phyloP scores from a whole-genome alignment of 257 asterid species.

The Salvia rosmarinus region DNA sequence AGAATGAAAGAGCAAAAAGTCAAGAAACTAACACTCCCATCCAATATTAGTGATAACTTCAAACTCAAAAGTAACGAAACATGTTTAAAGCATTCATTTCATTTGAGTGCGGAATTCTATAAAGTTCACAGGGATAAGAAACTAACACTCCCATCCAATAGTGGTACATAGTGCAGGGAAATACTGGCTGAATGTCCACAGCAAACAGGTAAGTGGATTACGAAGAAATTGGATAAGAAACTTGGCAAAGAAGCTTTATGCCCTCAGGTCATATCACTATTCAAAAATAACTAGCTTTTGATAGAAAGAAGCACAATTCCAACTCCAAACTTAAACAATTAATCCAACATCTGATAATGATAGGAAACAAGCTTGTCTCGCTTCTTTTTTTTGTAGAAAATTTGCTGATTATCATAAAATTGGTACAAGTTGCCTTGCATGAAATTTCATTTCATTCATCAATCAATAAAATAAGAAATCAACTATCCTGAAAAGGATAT shows the following conservation, averaged over 20 bases:
- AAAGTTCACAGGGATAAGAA: background rate
- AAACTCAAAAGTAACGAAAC: background rate
- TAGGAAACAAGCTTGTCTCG: background rate
- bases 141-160: background rate
- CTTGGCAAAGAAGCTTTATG: too few relatives aligned
- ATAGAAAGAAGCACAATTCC: background rate
- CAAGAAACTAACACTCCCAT: too few relatives aligned
- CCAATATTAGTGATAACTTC: background rate
- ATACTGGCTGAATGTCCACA: background rate
- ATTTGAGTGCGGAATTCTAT: background rate
- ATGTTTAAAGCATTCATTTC: background rate
- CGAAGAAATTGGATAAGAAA: too few relatives aligned
- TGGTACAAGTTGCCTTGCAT: background rate
- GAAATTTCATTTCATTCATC: background rate
- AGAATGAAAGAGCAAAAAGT: background rate
- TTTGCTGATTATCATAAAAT: background rate
- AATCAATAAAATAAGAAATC: too few relatives aligned
- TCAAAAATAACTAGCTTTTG: background rate
- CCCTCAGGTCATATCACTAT: too few relatives aligned
- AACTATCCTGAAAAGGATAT: background rate
- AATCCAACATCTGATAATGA: background rate
- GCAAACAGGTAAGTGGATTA: background rate
- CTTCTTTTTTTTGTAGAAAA: slow-evolving; percentile 7
- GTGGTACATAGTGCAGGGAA: background rate
- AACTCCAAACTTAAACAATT: background rate